Conservation (phyloP, 2,329 filamentous ascomycete species). For the Pestalotiopsis fici region DNA sequence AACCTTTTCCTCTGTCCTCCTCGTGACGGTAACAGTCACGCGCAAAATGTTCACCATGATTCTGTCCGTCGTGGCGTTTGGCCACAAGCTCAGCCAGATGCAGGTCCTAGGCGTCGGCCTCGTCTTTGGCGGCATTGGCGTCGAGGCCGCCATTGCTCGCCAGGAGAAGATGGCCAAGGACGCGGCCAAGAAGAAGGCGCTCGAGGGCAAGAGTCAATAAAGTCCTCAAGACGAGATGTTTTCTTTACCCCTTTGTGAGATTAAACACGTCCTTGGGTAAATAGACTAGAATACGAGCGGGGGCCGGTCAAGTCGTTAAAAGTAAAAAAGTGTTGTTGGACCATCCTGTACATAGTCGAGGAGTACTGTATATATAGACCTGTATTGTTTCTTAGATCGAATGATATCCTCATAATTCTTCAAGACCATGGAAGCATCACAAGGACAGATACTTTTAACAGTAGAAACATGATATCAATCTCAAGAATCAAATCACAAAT, state of each 20-base stretch:
- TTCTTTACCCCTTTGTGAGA: no score
- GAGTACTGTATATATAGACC: not conserved
- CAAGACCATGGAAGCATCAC: not conserved
- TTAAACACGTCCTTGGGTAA: not conserved
- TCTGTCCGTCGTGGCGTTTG: conserved; percentile 90
- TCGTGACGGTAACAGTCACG: conserved; percentile 96
- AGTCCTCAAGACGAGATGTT: no score
- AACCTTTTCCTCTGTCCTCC: conserved; percentile 85
- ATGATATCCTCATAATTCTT: not conserved
- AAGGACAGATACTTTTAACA: not conserved
- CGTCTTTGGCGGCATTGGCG: conserved; percentile 93
- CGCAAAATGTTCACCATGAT: conserved; percentile 99
- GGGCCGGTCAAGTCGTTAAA: not conserved
- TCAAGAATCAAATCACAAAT: not conserved
- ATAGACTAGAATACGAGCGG: not conserved
- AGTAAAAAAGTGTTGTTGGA: not conserved
- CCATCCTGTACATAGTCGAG: not conserved
- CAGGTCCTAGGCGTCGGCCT: conserved; percentile 92
- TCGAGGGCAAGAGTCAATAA: conserved; percentile 15
- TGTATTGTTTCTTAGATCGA: not conserved
- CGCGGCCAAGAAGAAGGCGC: conserved; percentile 54
- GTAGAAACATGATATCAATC: not conserved
- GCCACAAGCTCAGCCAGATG: conserved; percentile 81
- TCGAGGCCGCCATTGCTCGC: conserved; percentile 80
- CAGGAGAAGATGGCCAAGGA: conserved; percentile 84